These are phyloP conservation scores for Zarea fungicola DNA, from an alignment of 2,329 filamentous ascomycete genomes.

Conservation along the genomic window DNA sequence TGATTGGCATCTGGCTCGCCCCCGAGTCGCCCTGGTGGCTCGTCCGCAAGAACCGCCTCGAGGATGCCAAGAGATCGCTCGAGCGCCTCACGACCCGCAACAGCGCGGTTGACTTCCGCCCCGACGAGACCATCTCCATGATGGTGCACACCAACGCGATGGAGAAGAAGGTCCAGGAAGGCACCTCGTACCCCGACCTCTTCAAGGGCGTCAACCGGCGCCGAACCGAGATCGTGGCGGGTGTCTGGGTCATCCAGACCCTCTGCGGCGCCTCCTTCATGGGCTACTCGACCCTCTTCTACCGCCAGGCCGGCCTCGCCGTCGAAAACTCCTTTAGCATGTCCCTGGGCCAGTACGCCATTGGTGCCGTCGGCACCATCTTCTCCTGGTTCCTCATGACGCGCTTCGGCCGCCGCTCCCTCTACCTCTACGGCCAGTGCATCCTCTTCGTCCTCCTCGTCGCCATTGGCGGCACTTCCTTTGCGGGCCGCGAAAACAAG, in stretches of 20 bases:
- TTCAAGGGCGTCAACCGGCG: conserved; percentile 43
- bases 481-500: conserved; percentile 26
- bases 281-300: conserved; percentile 55
- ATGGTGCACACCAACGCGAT: conserved; percentile 47
- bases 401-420: conserved; percentile 32
- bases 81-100: conserved; percentile 36
- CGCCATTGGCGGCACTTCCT: conserved; percentile 34
- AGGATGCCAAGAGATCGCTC: conserved; percentile 33
- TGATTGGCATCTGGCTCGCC: conserved; percentile 31
- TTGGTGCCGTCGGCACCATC: conserved; percentile 34
- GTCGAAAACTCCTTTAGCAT: conserved; percentile 33
- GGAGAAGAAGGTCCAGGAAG: conserved; percentile 35
- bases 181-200: conserved; percentile 40
- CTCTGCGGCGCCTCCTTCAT: conserved; percentile 40
- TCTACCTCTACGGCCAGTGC: conserved; percentile 33
- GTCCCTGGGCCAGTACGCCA: conserved; percentile 30
- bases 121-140: conserved; percentile 43
- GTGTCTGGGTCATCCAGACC: conserved; percentile 39
- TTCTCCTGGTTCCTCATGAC: conserved; percentile 35
- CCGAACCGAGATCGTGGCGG: conserved; percentile 40
- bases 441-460: conserved; percentile 30
- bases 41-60: conserved; percentile 31
- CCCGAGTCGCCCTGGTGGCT: conserved; percentile 42
- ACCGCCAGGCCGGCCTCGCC: conserved; percentile 37
- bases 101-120: conserved; percentile 27